phyloP scores from a whole-genome alignment of 2,329 filamentous ascomycete genomes.

The Diplodia intermedia region DNA sequence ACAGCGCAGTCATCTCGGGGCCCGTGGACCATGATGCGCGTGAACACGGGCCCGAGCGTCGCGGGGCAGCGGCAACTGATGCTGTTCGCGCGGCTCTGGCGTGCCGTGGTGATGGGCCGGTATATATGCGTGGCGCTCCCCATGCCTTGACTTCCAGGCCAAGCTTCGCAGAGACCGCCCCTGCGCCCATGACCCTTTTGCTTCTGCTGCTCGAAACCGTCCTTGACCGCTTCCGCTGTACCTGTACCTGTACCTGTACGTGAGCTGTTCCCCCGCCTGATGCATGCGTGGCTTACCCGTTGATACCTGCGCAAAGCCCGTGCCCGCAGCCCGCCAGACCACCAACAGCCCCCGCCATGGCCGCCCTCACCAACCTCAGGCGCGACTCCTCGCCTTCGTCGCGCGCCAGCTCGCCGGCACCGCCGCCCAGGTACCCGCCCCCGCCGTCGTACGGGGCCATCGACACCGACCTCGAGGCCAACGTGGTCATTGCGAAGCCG shows the following conservation, averaged over 20 bases:
- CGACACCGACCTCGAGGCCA: constrained; percentile 9
- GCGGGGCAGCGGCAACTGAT: constrained; percentile 3
- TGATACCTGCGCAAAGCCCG: background rate
- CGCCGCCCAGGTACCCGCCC: constrained; percentile 20
- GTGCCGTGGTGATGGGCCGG: background rate
- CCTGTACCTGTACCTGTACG: background rate
- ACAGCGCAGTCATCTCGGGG: background rate
- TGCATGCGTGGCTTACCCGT: background rate
- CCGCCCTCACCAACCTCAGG: constrained; percentile 3
- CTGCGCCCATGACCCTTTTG: background rate
- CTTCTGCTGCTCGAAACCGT: background rate
- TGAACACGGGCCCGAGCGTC: constrained; percentile 4
- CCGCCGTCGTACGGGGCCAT: constrained; percentile 20
- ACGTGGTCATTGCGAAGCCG: background rate
- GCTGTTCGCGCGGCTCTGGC: background rate
- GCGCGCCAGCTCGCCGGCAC: constrained; percentile 4
- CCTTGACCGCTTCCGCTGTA: background rate
- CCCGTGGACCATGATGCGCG: background rate
- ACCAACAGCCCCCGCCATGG: constrained; percentile 10
- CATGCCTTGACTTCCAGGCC: background rate
- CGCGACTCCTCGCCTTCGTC: constrained; percentile 15
- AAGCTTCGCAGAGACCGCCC: constrained; percentile 1
- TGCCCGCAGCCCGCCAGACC: background rate
- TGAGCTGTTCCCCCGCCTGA: background rate
- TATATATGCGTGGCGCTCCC: constrained; percentile 15